phyloP scores from a whole-genome alignment of 768 basidiomycete species.

The Strobilomyces echinocephalus region DNA sequence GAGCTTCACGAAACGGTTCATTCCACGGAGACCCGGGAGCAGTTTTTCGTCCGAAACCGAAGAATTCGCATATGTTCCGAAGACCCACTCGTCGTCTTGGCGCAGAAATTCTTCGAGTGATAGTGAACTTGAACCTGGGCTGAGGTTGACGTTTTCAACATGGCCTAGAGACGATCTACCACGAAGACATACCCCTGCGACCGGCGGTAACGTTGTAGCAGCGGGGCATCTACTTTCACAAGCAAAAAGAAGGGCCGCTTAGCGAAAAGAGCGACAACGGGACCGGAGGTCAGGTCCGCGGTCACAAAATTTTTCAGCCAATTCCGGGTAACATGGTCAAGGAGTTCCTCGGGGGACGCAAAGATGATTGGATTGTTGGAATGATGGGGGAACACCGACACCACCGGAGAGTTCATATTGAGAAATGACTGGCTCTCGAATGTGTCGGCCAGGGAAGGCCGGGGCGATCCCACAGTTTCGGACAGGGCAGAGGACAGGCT shows the following conservation, averaged over 20 bases:
- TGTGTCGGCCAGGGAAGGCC: background rate
- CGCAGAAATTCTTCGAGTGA: constrained; percentile 71
- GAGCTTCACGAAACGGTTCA: constrained; percentile 50
- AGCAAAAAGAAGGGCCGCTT: constrained; percentile 91
- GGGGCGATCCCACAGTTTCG: background rate
- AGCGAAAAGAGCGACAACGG: constrained; percentile 61
- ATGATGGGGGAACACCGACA: constrained; percentile 20
- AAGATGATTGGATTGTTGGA: constrained; percentile 31
- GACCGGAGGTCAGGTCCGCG: constrained; percentile 52
- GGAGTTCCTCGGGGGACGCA: constrained; percentile 45
- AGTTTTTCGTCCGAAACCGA: constrained; percentile 19
- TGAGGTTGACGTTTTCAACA: constrained; percentile 11
- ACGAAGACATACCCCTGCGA: constrained; percentile 41
- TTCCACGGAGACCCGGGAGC: constrained; percentile 16
- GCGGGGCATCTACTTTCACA: constrained; percentile 76
- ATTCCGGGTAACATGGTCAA: constrained; percentile 72
- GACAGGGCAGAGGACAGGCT: background rate
- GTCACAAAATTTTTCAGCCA: constrained; percentile 86
- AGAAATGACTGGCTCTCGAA: constrained; percentile 16
- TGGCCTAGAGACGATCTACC: background rate
- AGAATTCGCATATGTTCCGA: constrained; percentile 37
- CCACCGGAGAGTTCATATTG: constrained; percentile 18
- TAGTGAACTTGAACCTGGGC: constrained; percentile 13
- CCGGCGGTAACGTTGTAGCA: constrained; percentile 63
- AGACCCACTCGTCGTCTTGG: constrained; percentile 65